Evolutionary conservation across 306 rosid genomes (phyloP), one percentile per base, ranked within the genome.

Genomic region (Lathyrus aphaca): DNA sequence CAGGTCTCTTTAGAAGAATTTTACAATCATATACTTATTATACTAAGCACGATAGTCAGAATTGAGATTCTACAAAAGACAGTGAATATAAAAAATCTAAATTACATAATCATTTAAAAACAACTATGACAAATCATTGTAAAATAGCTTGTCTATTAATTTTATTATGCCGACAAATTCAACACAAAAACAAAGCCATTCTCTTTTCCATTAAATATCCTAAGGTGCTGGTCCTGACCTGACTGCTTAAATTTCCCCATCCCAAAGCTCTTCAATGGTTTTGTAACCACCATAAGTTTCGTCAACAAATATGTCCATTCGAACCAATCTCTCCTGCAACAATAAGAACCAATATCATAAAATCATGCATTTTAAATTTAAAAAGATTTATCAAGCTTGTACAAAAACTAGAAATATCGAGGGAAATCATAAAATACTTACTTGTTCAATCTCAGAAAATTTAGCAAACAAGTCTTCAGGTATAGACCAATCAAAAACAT

Each of bases 261-360:
- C 98, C 96, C 98, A 92, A 4, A 92, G 29, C 12, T 92, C 92
- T 69, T 89, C 86, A 11, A 83, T 0, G 45, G 79, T 66, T 70
- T 61, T 79, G 73, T 89, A 92, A 43, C 19, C 32, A 42, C 92
- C 94, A 39, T 10, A 84, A 59, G 87, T 86, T 54, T 84, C 86
- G 69, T 87, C 88, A 17, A 69, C 82, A 39, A 83, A 85, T n/a
- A 69, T 0, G 13, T 67, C 16, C 2, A 87, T 92, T 40, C 71
- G 73, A 12, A 87, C 5, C 38, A 87, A 80, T 39, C 96, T 81
- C 45, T 80, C 92, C 97, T 91, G 88, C 87, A 82, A 38, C 53
- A 72, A 46, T 1, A 7, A 58, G 44, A 46, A 38, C 50, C 53
- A 18, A 27, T 14, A 23, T 69, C 71, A 81, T 10, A 21, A 44